phyloP scores from a whole-genome alignment of 345 rosid species.

The Abelmoschus esculentus region DNA sequence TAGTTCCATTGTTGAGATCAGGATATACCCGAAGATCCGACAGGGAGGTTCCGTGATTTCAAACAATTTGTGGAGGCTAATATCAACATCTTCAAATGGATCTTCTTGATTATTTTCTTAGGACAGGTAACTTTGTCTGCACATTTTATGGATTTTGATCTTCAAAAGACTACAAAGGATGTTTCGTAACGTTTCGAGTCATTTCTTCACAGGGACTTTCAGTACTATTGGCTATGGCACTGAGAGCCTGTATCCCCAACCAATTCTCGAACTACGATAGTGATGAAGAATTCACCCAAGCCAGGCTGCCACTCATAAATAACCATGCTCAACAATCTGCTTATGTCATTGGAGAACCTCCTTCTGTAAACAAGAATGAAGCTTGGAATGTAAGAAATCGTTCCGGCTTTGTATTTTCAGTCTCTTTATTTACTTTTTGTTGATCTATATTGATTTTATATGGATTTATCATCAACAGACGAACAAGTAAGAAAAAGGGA shows the following conservation, averaged over 20 bases:
- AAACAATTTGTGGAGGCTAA: slow-evolving; percentile 39
- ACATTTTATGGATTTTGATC: neutral
- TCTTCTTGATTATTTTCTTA: slow-evolving; percentile 25
- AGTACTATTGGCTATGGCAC: slow-evolving; percentile 25
- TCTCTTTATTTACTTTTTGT: neutral
- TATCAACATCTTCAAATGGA: slow-evolving; percentile 35
- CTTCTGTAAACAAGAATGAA: slow-evolving; percentile 10
- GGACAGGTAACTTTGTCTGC: slow-evolving; percentile 31
- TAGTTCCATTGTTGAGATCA: slow-evolving; percentile 1
- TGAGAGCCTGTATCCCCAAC: slow-evolving; percentile 26
- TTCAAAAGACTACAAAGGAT: neutral
- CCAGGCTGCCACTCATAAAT: slow-evolving; percentile 32
- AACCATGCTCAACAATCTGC: slow-evolving; percentile 15
- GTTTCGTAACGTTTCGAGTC: neutral
- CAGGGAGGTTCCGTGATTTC: slow-evolving; percentile 44
- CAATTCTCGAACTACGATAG: slow-evolving; percentile 17
- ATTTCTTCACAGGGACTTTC: slow-evolving; percentile 31
- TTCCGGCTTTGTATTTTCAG: neutral
- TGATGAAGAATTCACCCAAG: slow-evolving; percentile 22
- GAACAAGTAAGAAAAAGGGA: slow-evolving; percentile 14
- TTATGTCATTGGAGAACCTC: slow-evolving; percentile 19
- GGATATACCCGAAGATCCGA: slow-evolving; percentile 61
- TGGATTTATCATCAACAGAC: slow-evolving; percentile 5
- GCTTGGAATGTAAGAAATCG: slow-evolving; percentile 18
- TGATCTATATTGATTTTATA: neutral